A percentile compares a stretch with the other conserved stretches of the same genome.
phyloP scores from a whole-genome alignment of 176 grass and related monocot genomes.

The Bothriochloa decipiens region DNA sequence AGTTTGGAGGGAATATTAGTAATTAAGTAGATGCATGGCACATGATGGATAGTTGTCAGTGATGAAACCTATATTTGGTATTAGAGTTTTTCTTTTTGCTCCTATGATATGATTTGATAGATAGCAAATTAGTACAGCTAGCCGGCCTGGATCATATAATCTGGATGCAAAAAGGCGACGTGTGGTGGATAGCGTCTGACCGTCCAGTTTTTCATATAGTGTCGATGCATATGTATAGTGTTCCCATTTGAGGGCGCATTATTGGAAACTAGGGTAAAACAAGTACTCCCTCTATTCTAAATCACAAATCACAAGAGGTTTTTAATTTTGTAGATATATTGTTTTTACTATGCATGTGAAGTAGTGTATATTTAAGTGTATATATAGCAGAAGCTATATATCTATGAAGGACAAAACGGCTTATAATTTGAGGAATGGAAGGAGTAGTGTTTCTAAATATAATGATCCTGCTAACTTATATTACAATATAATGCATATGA shows the following conservation, averaged over 20 bases:
- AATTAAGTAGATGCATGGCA: conserved; percentile 13
- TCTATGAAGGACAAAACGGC: no score
- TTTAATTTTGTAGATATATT: no score
- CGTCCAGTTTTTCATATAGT: background rate
- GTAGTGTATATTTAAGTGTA: no score
- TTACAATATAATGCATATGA: background rate
- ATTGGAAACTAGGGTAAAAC: background rate
- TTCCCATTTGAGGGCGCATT: conserved; percentile 1
- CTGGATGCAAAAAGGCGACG: background rate
- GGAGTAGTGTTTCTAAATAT: no score
- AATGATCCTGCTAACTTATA: no score
- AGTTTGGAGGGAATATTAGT: background rate
- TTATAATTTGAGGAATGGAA: no score
- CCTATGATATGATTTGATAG: background rate
- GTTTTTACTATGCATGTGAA: no score
- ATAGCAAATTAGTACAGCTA: background rate
- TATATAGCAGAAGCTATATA: no score
- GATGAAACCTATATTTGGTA: background rate
- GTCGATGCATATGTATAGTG: background rate
- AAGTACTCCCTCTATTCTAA: no score
- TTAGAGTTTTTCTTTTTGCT: background rate
- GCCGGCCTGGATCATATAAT: background rate
- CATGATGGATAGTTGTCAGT: background rate
- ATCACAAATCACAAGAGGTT: no score
- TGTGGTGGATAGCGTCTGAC: background rate